Conservation (phyloP, 75 land plant species). For the Picea glauca region DNA sequence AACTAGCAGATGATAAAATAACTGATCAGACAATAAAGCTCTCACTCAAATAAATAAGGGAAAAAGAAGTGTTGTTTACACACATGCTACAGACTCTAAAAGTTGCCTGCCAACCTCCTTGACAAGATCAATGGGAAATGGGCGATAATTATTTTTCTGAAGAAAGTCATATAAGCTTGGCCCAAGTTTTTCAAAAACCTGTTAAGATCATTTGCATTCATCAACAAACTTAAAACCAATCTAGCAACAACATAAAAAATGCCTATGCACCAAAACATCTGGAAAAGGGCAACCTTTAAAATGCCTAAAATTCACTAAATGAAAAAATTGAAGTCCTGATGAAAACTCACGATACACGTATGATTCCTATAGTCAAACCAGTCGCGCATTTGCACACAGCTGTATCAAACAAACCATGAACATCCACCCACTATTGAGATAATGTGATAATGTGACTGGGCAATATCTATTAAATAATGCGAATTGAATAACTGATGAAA, state of each 20-base stretch:
- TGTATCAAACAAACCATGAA: constrained; percentile 8
- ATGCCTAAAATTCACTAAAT: background rate
- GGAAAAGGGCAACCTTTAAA: background rate
- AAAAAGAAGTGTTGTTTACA: constrained; percentile 23
- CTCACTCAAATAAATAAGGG: background rate
- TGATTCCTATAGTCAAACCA: constrained; percentile 49
- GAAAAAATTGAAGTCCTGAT: background rate
- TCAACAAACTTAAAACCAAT: too few species aligned
- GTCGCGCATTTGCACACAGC: constrained; percentile 39
- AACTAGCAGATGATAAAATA: too few species aligned
- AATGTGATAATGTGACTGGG: background rate
- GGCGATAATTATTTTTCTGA: constrained; percentile 68
- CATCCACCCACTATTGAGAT: background rate
- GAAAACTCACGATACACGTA: constrained; percentile 38
- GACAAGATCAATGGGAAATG: constrained; percentile 84
- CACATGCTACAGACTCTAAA: constrained; percentile 92
- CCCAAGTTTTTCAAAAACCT: constrained; percentile 95
- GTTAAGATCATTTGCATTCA: constrained; percentile 33
- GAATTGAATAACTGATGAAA: background rate
- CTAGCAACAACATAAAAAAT: constrained; percentile 25
- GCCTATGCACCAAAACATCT: background rate
- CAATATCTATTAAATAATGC: background rate
- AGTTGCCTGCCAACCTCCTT: constrained; percentile 86
- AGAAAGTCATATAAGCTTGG: constrained; percentile 91
- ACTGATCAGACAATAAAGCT: too few species aligned